These are phyloP conservation scores for Diutina neorugosa DNA, from an alignment of 1,139 yeast species.

Conservation along the genomic window DNA sequence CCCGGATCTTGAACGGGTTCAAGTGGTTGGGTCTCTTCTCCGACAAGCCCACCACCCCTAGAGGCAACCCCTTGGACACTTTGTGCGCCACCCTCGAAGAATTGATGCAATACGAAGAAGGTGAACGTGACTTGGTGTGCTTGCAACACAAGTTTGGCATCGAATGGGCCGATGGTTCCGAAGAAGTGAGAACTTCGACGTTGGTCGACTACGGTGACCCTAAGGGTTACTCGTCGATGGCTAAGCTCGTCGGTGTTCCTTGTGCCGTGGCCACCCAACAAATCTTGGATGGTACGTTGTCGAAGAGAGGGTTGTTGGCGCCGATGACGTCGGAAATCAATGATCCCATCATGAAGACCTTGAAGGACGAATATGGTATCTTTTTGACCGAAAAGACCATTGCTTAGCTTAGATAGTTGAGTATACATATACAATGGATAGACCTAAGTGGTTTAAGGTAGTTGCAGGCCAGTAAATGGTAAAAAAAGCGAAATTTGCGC, in stretches of 20 bases:
- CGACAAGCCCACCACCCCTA: constrained; percentile 62
- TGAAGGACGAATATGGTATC: constrained; percentile 83
- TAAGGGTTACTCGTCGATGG: constrained; percentile 96
- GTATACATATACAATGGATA: background rate
- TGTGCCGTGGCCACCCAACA: constrained; percentile 92
- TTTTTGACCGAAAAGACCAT: constrained; percentile 79
- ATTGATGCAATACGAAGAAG: constrained; percentile 90
- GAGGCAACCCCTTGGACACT: constrained; percentile 92
- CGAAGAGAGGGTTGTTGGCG: constrained; percentile 66
- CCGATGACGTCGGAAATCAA: constrained; percentile 88
- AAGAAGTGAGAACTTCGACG: constrained; percentile 89
- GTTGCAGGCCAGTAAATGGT: too few relatives aligned
- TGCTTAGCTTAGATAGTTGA: constrained; percentile 6
- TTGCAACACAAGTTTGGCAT: constrained; percentile 97
- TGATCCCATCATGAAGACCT: constrained; percentile 79
- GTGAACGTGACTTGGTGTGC: constrained; percentile 90
- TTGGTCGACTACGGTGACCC: constrained; percentile 89
- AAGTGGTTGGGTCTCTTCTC: constrained; percentile 92
- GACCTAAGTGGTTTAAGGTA: background rate
- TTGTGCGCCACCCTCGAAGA: constrained; percentile 92
- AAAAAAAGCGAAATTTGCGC: too few relatives aligned
- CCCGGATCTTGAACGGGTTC: constrained; percentile 78
- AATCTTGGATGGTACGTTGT: constrained; percentile 72
- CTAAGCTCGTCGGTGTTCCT: constrained; percentile 95
- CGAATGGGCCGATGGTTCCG: constrained; percentile 88